Percentiles rank a stretch among this genome's conserved stretches.
Evolutionary conservation across 1,284 basidiomycete species (phyloP).

Genomic region (Omphalotus olearius): DNA sequence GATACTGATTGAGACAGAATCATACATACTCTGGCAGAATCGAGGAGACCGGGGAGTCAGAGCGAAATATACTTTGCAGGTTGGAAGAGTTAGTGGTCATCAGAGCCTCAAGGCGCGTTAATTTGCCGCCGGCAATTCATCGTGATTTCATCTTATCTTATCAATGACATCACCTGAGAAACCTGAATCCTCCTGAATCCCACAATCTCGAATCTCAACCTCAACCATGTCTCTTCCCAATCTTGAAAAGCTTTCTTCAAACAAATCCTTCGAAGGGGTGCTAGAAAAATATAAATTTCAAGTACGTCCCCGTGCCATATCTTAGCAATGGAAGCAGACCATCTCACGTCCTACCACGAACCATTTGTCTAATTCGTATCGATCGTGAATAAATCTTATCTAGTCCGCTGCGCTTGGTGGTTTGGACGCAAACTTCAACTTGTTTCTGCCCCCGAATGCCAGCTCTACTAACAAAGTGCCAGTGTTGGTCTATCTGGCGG

Average conservation of each 20-base stretch:
- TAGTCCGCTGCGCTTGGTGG: slow-evolving; percentile 75
- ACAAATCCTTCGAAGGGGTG: slow-evolving; percentile 76
- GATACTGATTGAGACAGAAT: not conserved
- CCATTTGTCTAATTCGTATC: not conserved
- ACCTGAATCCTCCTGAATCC: not conserved
- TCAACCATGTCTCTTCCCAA: slow-evolving; percentile 14
- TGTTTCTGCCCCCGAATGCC: slow-evolving; percentile 80
- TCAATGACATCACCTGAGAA: slow-evolving; percentile 4
- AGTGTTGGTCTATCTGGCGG: slow-evolving; percentile 87
- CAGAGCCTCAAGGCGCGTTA: not conserved
- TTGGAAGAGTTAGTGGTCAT: not conserved
- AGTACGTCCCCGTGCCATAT: slow-evolving; percentile 31
- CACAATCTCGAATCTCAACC: not conserved
- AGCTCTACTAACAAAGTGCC: slow-evolving; percentile 58
- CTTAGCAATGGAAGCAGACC: not conserved
- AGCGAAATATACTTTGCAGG: not conserved
- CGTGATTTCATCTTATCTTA: slow-evolving; percentile 1
- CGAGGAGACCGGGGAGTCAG: slow-evolving; percentile 8
- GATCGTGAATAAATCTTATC: slow-evolving; percentile 12
- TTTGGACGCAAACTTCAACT: slow-evolving; percentile 81
- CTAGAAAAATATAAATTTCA: slow-evolving; percentile 87
- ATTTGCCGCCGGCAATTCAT: too few species aligned
- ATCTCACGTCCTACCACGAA: not conserved
- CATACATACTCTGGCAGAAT: slow-evolving; percentile 10
- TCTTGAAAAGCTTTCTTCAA: slow-evolving; percentile 70